phyloP scores from a whole-genome alignment of 2,329 filamentous ascomycete species.

The Aaosphaeria pasadenensis region DNA sequence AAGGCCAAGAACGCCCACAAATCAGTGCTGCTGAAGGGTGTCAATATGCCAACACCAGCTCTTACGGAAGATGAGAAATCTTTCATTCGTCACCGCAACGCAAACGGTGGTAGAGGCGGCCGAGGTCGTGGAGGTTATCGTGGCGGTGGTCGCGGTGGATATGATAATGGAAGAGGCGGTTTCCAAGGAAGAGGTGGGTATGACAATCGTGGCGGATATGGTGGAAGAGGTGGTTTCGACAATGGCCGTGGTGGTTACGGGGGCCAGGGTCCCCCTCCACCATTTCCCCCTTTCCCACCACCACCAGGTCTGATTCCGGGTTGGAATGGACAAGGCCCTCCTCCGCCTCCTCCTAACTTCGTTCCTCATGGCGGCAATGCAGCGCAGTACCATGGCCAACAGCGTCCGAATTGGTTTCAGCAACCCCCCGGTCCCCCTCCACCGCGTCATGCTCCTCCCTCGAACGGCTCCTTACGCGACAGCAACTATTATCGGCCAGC shows the following conservation, averaged over 20 bases:
- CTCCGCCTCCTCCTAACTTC: background rate
- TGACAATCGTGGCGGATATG: slow-evolving; percentile 7
- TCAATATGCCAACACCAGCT: slow-evolving; percentile 67
- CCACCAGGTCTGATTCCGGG: background rate
- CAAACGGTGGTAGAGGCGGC: slow-evolving; percentile 51
- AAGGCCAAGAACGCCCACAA: slow-evolving; percentile 71
- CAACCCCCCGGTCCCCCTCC: background rate
- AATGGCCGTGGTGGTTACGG: slow-evolving; percentile 44
- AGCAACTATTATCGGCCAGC: background rate
- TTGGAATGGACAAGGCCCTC: background rate
- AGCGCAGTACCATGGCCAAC: background rate
- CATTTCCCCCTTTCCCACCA: background rate
- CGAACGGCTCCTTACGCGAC: background rate
- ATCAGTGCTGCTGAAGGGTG: slow-evolving; percentile 87
- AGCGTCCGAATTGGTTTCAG: background rate
- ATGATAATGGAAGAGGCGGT: slow-evolving; percentile 47
- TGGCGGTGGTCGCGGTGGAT: slow-evolving; percentile 3
- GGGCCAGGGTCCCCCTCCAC: background rate
- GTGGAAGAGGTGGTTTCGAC: slow-evolving; percentile 19
- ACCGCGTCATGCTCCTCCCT: background rate
- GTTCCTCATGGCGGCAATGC: background rate
- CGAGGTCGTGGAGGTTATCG: slow-evolving; percentile 11
- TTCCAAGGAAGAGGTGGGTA: slow-evolving; percentile 8
- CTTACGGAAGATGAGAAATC: slow-evolving; percentile 66
- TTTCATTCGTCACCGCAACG: slow-evolving; percentile 61